Conservation (phyloP, 2,329 filamentous ascomycete genomes). For the Falciphora oryzae region DNA sequence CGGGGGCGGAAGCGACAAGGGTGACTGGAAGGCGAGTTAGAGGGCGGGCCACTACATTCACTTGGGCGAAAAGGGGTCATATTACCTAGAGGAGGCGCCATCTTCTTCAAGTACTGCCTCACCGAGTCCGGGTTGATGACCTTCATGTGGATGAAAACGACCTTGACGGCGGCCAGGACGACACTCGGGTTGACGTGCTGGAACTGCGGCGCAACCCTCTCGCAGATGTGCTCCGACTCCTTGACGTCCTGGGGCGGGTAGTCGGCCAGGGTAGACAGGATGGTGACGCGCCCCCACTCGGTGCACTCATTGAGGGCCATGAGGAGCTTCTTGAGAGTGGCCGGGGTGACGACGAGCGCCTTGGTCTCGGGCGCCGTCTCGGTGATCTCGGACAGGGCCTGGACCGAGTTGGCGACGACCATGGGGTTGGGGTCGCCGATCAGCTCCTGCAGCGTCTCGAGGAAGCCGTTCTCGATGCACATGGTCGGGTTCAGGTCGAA, state of each 20-base stretch:
- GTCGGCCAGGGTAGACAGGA: conserved; percentile 81
- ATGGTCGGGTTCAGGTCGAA: conserved; percentile 90
- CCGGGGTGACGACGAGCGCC: conserved; percentile 75
- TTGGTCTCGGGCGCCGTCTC: conserved; percentile 88
- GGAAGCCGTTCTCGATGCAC: conserved; percentile 94
- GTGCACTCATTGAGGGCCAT: conserved; percentile 98
- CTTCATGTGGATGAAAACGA: conserved; percentile 95
- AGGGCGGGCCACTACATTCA: conserved; percentile 2
- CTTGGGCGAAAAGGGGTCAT: conserved; percentile 11
- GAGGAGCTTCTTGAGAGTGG: conserved; percentile 87
- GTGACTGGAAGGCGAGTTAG: conserved; percentile 58
- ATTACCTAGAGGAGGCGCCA: conserved; percentile 88
- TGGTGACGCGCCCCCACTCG: conserved; percentile 95
- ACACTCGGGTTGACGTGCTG: conserved; percentile 98
- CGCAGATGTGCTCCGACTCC: conserved; percentile 97
- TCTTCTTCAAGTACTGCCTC: conserved; percentile 91
- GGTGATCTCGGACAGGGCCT: conserved; percentile 83
- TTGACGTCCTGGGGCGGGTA: conserved; percentile 85
- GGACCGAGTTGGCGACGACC: conserved; percentile 97
- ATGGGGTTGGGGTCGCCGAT: conserved; percentile 98
- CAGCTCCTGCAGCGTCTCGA: conserved; percentile 89
- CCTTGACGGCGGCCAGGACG: conserved; percentile 94
- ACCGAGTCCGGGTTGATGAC: conserved; percentile 71
- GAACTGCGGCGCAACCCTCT: conserved; percentile 92
- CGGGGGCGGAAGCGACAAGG: conserved; percentile 87